A percentile compares a stretch with the other conserved stretches of the same genome.
Evolutionary conservation across 176 grass and related monocot species (phyloP).

Genomic region (Musa itinerans): DNA sequence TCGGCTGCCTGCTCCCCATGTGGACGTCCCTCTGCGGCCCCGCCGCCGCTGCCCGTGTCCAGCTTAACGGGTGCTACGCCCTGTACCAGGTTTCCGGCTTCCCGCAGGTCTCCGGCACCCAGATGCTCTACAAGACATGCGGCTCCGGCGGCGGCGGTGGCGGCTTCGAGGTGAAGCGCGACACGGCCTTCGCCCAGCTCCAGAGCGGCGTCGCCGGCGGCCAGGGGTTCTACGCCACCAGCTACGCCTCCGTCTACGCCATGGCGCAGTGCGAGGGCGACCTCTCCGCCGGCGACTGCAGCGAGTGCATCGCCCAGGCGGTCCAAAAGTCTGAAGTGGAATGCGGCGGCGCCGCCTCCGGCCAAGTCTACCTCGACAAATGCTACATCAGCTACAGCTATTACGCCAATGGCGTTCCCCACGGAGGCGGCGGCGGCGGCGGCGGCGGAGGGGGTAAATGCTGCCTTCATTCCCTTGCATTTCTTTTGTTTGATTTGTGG

Average conservation of each 20-base stretch:
- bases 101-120: conserved; percentile 82
- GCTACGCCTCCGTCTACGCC: conserved; percentile 76
- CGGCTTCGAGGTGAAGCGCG: conserved; percentile 61
- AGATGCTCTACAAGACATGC: conserved; percentile 93
- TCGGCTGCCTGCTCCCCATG: conserved; percentile 48
- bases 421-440: conserved; percentile 2
- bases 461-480: not conserved
- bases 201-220: conserved; percentile 35
- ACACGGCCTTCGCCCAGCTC: conserved; percentile 72
- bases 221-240: conserved; percentile 64
- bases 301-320: conserved; percentile 68
- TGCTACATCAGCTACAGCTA: conserved; percentile 99
- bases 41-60: conserved; percentile 64
- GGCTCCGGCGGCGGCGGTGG: conserved; percentile 38
- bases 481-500: not conserved
- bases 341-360: conserved; percentile 85
- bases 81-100: conserved; percentile 82
- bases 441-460: not conserved
- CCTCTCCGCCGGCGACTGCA: conserved; percentile 64
- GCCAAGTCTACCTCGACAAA: conserved; percentile 95
- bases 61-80: conserved; percentile 81
- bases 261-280: conserved; percentile 98
- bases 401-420: conserved; percentile 66
- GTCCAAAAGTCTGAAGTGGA: conserved; percentile 85
- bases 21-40: conserved; percentile 54